Evolutionary conservation across 148 eudicot species (phyloP).

Genomic region (Fagopyrum homotropicum): DNA sequence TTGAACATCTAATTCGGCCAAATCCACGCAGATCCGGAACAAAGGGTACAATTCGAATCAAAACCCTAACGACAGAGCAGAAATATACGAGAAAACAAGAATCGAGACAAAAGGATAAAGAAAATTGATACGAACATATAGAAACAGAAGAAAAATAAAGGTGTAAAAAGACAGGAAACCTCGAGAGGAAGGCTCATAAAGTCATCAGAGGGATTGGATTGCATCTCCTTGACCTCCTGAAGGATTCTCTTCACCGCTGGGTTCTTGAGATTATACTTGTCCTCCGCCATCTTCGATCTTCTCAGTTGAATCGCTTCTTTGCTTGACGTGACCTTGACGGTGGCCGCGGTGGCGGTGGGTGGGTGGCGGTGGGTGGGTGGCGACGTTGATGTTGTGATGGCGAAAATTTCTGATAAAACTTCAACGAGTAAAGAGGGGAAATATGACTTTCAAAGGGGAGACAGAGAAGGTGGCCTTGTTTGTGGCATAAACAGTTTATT

Average conservation of each 20-base stretch:
- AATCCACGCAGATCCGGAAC: neutral
- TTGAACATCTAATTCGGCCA: neutral
- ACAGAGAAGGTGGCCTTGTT: neutral
- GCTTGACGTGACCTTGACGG: neutral
- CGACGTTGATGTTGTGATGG: no score
- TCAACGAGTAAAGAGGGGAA: neutral
- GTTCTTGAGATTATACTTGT: constrained; percentile 82
- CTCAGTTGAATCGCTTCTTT: neutral
- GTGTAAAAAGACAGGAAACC: constrained; percentile 27
- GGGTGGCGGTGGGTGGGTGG: neutral
- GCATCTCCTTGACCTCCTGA: constrained; percentile 98
- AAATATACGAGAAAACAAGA: neutral
- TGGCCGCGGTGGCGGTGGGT: neutral
- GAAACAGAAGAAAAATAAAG: neutral
- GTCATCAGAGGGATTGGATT: constrained; percentile 89
- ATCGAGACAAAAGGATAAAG: neutral
- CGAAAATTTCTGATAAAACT: neutral
- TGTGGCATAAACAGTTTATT: neutral
- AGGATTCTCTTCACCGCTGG: constrained; percentile 93
- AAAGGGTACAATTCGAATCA: neutral
- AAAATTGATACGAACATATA: neutral
- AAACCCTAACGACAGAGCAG: neutral
- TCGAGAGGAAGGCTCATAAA: constrained; percentile 94
- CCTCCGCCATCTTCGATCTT: constrained; percentile 38
- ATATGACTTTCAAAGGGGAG: neutral